Evolutionary conservation across 371 early-diverging fungal genomes (phyloP).

Genomic region (Homolaphlyctis polyrhiza): DNA sequence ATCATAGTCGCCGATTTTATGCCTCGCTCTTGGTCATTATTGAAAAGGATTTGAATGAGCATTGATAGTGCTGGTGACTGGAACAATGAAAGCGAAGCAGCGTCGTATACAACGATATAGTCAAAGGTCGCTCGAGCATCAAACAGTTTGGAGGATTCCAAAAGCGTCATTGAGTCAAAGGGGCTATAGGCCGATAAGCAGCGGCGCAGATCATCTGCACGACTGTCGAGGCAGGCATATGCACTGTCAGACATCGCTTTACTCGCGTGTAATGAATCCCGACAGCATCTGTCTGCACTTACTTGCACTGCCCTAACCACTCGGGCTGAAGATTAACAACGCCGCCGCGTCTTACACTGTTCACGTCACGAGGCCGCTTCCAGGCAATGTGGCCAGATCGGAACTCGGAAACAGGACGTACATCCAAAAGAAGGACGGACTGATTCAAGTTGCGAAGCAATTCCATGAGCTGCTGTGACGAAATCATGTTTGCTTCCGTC

Average conservation of each 20-base stretch:
- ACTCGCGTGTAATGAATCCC: too few species aligned
- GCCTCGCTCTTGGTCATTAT: conserved; percentile 49
- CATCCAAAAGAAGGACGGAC: conserved; percentile 74
- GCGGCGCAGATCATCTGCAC: neutral
- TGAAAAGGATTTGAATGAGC: conserved; percentile 53
- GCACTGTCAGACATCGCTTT: conserved; percentile 13
- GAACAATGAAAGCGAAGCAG: conserved; percentile 25
- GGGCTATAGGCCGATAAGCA: neutral
- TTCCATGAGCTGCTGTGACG: neutral
- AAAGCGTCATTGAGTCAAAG: neutral
- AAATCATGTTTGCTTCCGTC: too few species aligned
- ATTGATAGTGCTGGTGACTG: conserved; percentile 19
- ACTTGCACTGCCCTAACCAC: too few species aligned
- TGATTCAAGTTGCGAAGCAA: too few species aligned
- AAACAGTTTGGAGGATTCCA: conserved; percentile 44
- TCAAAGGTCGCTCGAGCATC: conserved; percentile 61
- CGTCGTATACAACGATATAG: conserved; percentile 71
- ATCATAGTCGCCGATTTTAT: conserved; percentile 54
- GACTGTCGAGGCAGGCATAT: neutral
- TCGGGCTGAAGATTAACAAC: conserved; percentile 77
- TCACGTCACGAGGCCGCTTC: conserved; percentile 12
- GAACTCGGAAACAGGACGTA: conserved; percentile 66
- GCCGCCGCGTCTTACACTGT: conserved; percentile 12
- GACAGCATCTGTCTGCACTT: too few species aligned
- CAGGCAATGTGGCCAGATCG: conserved; percentile 67